Evolutionary conservation across 2,329 filamentous ascomycete species (phyloP), one percentile per base, ranked within the genome.

Genomic region (Penicillium glabrum): DNA sequence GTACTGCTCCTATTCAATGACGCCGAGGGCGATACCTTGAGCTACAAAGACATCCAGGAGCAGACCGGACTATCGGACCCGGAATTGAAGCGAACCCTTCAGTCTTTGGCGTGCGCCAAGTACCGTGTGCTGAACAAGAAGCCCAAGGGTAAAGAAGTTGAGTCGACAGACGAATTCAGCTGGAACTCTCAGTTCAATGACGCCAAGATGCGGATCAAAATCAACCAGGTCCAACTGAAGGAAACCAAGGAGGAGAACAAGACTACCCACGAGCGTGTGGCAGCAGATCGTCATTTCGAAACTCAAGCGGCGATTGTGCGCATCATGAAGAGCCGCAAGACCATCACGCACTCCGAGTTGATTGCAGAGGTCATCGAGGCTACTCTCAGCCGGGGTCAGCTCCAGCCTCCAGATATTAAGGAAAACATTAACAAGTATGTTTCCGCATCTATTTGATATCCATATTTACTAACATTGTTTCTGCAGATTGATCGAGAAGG

Each of bases 191-290:
- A 73, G 16, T 99, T 99, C 75, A 79, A 79, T 2, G 89, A 97
- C 69, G 83, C 87, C 21, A 96, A 95, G 75, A 89, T 90, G 75
- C 87, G 92, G 55, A 88, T 99, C 77, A 99, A 99, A 80, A 97
- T 99, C 80, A 99, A 98, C 77, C 93, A 97, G 76, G 95, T 99
- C 66, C 95, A 99, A 76, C 84, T 97, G 50, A 96, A 95, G 77
- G 95, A 99, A 77, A 98, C 95, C 0, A 90, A 89, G 67, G 89
- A 93, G 69, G 95, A 99, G 77, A 97, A 97, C 77, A 90, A 92
- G 75, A 91, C 89, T 67, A 98, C 93, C 1, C 92, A 98, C 75
- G 89, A 96, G 74, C 86, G 91, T 44, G 91, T 99, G 5, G 88
- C 88, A 0, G 89, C 90, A 51, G 95, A 99, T 71, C 82, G 95